These are phyloP conservation scores for Capsicum pubescens DNA, from an alignment of 257 asterid species.

Conservation along the genomic window DNA sequence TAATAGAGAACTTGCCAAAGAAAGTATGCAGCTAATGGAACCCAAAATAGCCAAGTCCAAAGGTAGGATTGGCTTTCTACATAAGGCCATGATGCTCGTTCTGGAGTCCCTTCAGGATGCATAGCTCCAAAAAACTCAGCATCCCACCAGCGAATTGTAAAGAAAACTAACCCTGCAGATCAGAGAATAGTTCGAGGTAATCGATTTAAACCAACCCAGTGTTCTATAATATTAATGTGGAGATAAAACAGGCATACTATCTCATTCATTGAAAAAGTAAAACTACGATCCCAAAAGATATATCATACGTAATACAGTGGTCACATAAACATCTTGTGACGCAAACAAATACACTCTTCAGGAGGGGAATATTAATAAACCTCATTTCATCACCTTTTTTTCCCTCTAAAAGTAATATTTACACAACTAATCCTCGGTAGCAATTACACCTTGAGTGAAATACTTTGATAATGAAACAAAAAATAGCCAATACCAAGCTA, in stretches of 20 bases:
- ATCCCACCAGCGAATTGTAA: constrained; percentile 98
- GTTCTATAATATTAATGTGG: not conserved
- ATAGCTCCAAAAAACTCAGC: constrained; percentile 77
- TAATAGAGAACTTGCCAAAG: constrained; percentile 89
- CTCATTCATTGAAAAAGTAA: not conserved
- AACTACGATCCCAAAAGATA: not conserved
- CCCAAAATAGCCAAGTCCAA: constrained; percentile 90
- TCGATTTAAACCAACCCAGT: not conserved
- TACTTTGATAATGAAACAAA: not conserved
- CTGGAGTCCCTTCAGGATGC: constrained; percentile 76
- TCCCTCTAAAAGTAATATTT: not conserved
- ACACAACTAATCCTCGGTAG: not conserved
- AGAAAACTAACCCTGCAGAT: constrained; percentile 81
- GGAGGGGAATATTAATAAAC: not conserved
- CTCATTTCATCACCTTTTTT: not conserved
- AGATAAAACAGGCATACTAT: not conserved
- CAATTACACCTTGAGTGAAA: not conserved
- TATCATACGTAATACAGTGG: not conserved
- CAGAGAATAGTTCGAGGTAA: constrained; percentile 23
- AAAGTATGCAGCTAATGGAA: constrained; percentile 73
- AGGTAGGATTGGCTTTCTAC: constrained; percentile 69
- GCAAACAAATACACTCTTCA: not conserved
- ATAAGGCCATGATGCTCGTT: constrained; percentile 80
- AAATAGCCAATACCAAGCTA: not conserved
- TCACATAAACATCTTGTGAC: constrained; percentile 22